Conservation (phyloP, 441 rosid genomes). For the Adansonia gregorii region DNA sequence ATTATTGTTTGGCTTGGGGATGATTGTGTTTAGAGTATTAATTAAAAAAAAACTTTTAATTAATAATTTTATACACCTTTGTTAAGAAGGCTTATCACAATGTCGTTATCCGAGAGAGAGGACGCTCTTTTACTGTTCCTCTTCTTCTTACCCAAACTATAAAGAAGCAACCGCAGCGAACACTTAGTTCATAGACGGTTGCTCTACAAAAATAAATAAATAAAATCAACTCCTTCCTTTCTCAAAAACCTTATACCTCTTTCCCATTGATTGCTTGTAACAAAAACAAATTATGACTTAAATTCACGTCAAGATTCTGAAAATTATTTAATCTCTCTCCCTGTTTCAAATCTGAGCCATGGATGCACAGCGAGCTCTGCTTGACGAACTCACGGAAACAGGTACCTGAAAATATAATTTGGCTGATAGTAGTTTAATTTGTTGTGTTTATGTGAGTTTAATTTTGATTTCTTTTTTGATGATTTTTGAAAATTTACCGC, state of each 20-base stretch:
- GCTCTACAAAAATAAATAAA: not conserved
- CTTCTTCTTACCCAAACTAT: not conserved
- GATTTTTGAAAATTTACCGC: conserved; percentile 40
- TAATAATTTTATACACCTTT: not conserved
- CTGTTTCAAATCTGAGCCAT: conserved; percentile 37
- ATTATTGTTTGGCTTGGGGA: too few species aligned
- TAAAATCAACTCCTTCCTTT: conserved; percentile 1
- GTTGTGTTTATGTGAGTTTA: not conserved
- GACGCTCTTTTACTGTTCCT: too few species aligned
- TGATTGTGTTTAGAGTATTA: too few species aligned
- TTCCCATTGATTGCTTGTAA: not conserved
- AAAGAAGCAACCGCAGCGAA: not conserved
- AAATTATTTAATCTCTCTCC: not conserved
- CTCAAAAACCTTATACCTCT: conserved; percentile 15
- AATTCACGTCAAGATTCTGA: not conserved
- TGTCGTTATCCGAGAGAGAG: too few species aligned
- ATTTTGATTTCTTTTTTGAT: not conserved
- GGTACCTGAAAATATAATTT: conserved; percentile 40
- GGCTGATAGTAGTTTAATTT: not conserved
- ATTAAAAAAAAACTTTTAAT: too few species aligned
- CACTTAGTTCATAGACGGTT: not conserved
- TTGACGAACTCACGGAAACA: conserved; percentile 97
- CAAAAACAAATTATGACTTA: not conserved
- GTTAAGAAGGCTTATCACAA: not conserved
- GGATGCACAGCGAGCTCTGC: conserved; percentile 96